Conservation (phyloP, 75 land plant species). For the Adiantum capillusveneris region DNA sequence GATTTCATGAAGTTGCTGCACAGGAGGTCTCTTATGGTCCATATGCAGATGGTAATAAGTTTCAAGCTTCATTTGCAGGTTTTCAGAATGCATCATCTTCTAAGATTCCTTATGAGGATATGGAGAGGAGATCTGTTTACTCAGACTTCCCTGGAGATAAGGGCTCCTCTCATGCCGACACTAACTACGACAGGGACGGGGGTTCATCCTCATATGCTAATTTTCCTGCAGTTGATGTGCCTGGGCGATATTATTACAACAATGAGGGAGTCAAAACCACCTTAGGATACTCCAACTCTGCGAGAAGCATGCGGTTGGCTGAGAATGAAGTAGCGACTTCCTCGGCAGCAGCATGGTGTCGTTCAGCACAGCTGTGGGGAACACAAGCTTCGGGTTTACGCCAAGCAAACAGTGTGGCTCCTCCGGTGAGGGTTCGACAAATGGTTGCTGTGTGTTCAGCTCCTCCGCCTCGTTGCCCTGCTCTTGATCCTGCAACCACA, state of each 20-base stretch:
- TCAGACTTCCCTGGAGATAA: no score
- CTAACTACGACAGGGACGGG: no score
- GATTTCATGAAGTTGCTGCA: background rate
- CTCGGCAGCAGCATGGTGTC: background rate
- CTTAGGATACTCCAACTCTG: background rate
- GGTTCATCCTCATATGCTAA: no score
- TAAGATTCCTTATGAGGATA: no score
- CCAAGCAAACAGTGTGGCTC: background rate
- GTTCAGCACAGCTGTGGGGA: background rate
- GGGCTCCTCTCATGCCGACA: no score
- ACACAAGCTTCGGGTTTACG: background rate
- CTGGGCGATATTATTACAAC: background rate
- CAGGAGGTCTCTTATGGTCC: background rate
- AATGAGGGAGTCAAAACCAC: background rate
- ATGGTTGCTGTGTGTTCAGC: constrained; percentile 10
- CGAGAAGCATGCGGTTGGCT: background rate
- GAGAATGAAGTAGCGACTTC: background rate
- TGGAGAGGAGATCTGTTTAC: no score
- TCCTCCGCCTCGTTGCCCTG: constrained; percentile 11
- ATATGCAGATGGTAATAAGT: background rate
- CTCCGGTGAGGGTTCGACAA: constrained; percentile 9
- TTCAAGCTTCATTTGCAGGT: background rate
- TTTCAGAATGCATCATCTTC: no score
- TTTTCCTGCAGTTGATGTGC: background rate
- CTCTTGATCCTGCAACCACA: background rate